These are phyloP conservation scores for Trichophyton schoenleinii DNA, from an alignment of 2,329 filamentous ascomycete genomes.

Conservation along the genomic window DNA sequence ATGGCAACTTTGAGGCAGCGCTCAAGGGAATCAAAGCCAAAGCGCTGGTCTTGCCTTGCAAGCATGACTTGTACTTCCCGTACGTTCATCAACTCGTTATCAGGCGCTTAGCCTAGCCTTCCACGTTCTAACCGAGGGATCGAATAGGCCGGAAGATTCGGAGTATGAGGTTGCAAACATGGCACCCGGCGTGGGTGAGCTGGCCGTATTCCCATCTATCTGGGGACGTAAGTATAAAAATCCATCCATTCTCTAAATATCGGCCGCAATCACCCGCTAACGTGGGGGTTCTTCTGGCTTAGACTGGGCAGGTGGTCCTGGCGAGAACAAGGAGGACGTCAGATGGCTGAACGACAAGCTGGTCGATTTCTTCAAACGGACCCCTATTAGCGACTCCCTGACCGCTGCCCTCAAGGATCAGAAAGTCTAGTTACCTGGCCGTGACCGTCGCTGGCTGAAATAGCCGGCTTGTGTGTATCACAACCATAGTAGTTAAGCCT, in stretches of 20 bases:
- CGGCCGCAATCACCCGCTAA: background rate
- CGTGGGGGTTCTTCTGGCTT: background rate
- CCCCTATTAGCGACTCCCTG: background rate
- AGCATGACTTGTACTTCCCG: constrained; percentile 72
- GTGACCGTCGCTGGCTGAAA: background rate
- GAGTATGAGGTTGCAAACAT: constrained; percentile 57
- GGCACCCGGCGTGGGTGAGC: constrained; percentile 44
- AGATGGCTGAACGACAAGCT: constrained; percentile 58
- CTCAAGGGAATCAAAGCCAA: constrained; percentile 60
- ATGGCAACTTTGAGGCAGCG: constrained; percentile 52
- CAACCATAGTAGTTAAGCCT: background rate
- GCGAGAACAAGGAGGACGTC: constrained; percentile 56
- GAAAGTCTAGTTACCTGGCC: background rate
- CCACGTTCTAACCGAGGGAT: constrained; percentile 7
- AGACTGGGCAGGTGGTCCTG: constrained; percentile 56
- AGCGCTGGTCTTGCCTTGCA: constrained; percentile 55
- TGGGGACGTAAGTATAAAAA: constrained; percentile 45
- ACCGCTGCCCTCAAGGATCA: background rate
- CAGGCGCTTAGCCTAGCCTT: background rate
- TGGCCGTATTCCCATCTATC: constrained; percentile 46
- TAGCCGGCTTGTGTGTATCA: background rate
- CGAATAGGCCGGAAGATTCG: constrained; percentile 56
- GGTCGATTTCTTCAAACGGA: constrained; percentile 38
- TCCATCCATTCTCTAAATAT: constrained; percentile 5
- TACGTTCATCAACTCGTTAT: constrained; percentile 25